Evolutionary conservation across 139 green algal genomes (phyloP), one percentile per base, ranked within the genome.

Genomic region (Chlorella sp.): DNA sequence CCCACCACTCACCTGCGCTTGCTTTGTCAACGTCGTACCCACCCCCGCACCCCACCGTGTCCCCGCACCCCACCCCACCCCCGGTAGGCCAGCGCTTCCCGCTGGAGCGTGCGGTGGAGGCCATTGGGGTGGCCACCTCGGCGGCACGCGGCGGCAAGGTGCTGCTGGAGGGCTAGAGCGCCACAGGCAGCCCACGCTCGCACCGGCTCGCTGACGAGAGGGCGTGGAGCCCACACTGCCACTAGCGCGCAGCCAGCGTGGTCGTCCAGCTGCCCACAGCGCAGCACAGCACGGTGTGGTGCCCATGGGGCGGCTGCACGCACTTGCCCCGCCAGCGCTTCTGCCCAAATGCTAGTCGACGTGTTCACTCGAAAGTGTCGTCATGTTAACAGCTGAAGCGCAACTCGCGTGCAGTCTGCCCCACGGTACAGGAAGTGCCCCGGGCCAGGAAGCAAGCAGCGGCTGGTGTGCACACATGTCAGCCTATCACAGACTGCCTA

Each of bases 91-190:
- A 87, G 64, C 53, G 30, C 19, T 94, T 86, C 75, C 68, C 92
- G 0, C 84, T 94, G 48, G 85, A 94, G 14, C 21, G 89, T 34
- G 83, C 83, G 24, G 60, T 21, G 36, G 84, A 90, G 7, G 92
- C 92, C 22, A 48, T 93, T 24, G 61, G 57, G 3, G 66, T 80
- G 22, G 86, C 91, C n/a, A 85, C 61, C 53, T 21, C 42, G 0
- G 42, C 73, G 16, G 92, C 71, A 0, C 87, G 92, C n/a, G 90
- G 91, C n/a, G 90, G 90, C 84, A 94, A 94, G 81, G 84, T 93
- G 32, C 83, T 94, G 34, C 66, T 94, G 60, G 91, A 91, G 82
- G 91, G 88, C 53, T 93, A 78, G 86, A n/a, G 53, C n/a, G n/a
- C n/a, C n/a, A n/a, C n/a, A n/a, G n/a, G n/a, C n/a, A n/a, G n/a